A percentile compares a stretch with the other conserved stretches of the same genome.
Evolutionary conservation across 2,329 filamentous ascomycete species (phyloP).

Genomic region (Colletotrichum sp.): DNA sequence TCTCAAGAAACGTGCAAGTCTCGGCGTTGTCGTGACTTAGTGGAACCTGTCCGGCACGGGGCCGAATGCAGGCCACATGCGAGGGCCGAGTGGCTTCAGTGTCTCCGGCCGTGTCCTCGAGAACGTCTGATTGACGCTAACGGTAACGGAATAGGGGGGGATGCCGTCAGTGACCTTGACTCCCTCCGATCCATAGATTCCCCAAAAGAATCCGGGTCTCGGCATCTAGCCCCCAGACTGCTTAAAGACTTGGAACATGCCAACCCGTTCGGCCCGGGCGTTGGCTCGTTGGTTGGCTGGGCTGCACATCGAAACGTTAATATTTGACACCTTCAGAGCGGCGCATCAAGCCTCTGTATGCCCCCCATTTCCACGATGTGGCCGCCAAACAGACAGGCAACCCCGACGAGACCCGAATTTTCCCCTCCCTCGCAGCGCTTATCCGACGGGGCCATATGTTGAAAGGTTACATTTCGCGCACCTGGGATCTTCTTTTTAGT

Average conservation of each 20-base stretch:
- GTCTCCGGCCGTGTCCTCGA: background rate
- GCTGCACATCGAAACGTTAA: background rate
- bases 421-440: background rate
- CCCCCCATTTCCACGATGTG: background rate
- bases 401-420: background rate
- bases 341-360: background rate
- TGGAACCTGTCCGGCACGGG: background rate
- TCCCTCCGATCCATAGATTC: background rate
- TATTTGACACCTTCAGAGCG: background rate
- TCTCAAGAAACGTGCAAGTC: background rate
- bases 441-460: background rate
- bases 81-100: background rate
- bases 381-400: background rate
- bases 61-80: background rate
- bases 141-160: background rate
- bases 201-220: background rate
- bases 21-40: background rate
- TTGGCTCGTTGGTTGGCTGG: background rate
- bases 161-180: background rate
- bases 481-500: background rate
- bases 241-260: background rate
- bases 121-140: background rate
- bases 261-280: background rate
- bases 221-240: background rate
- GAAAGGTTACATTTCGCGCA: background rate